A percentile compares a stretch with the other conserved stretches of the same genome.
Conservation (phyloP, 345 rosid species). For the Populus euphratica region DNA sequence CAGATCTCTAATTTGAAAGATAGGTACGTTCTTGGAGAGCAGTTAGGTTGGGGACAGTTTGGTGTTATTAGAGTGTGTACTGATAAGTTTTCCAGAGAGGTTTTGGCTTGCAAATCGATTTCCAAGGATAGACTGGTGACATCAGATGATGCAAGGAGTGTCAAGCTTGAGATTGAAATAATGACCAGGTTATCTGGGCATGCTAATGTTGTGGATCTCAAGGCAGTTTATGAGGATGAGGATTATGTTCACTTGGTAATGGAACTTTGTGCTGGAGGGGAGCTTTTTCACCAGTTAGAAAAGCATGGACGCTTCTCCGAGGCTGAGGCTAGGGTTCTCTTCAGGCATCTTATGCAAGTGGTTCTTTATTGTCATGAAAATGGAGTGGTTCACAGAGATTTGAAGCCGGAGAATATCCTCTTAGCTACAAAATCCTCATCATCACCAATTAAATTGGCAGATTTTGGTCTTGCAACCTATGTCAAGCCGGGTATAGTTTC, state of each 20-base stretch:
- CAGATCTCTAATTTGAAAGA: conserved; percentile 50
- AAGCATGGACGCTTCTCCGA: conserved; percentile 55
- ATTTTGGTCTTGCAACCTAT: conserved; percentile 71
- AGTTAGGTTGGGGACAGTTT: conserved; percentile 72
- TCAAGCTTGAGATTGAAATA: conserved; percentile 68
- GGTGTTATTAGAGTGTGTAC: conserved; percentile 63
- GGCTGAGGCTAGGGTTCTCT: conserved; percentile 51
- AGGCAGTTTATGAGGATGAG: conserved; percentile 69
- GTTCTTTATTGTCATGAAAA: conserved; percentile 59
- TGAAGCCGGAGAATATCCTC: conserved; percentile 72
- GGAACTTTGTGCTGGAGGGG: conserved; percentile 79
- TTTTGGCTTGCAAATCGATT: conserved; percentile 59
- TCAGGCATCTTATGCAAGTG: conserved; percentile 60
- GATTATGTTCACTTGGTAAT: conserved; percentile 58
- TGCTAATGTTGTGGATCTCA: conserved; percentile 65
- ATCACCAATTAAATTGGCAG: conserved; percentile 62
- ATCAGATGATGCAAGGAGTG: conserved; percentile 46
- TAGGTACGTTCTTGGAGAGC: conserved; percentile 44
- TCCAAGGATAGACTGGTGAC: conserved; percentile 60
- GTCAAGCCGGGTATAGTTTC: conserved; percentile 44
- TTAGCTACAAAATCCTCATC: conserved; percentile 52
- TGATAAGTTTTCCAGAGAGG: conserved; percentile 56
- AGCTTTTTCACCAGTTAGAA: conserved; percentile 56
- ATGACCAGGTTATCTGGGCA: conserved; percentile 69
- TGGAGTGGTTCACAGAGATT: conserved; percentile 62